These are phyloP conservation scores for Leucosporidium scottii DNA, from an alignment of 768 basidiomycete genomes.

Conservation along the genomic window DNA sequence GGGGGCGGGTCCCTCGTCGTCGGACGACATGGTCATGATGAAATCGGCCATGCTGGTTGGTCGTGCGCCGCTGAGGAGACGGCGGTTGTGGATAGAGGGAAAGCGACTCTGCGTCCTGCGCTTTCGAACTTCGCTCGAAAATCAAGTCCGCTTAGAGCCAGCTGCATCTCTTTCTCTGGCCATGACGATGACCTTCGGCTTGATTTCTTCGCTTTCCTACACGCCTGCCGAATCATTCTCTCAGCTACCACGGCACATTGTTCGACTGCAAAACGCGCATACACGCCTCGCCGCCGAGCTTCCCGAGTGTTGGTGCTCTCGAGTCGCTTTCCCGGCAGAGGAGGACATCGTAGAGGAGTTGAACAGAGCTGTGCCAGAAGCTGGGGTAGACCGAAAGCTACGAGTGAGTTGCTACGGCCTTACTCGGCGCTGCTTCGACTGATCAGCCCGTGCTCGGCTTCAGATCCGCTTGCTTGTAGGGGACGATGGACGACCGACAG, in stretches of 20 bases:
- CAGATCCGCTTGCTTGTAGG: no score
- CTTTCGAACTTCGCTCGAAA: background rate
- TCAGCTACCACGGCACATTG: slow-evolving; percentile 10
- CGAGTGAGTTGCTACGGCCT: background rate
- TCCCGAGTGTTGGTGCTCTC: slow-evolving; percentile 14
- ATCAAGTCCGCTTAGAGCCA: background rate
- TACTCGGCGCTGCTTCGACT: no score
- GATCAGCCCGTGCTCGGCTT: no score
- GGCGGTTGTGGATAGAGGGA: background rate
- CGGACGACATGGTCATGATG: slow-evolving; percentile 37
- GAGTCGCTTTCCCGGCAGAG: background rate
- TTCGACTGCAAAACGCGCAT: slow-evolving; percentile 8
- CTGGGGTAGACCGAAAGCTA: slow-evolving; percentile 1
- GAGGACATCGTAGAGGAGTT: background rate
- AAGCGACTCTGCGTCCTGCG: background rate
- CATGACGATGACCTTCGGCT: slow-evolving; percentile 2
- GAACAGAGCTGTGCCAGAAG: background rate
- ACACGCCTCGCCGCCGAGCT: background rate
- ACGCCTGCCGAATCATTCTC: background rate
- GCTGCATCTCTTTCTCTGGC: background rate
- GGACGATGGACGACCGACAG: no score
- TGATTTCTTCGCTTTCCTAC: slow-evolving; percentile 11
- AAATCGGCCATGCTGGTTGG: slow-evolving; percentile 20
- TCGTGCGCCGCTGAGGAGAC: background rate
- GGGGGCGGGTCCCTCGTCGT: slow-evolving; percentile 30